These are phyloP conservation scores for Candida dubliniensis DNA, from an alignment of 1,139 yeast genomes.

Conservation along the genomic window DNA sequence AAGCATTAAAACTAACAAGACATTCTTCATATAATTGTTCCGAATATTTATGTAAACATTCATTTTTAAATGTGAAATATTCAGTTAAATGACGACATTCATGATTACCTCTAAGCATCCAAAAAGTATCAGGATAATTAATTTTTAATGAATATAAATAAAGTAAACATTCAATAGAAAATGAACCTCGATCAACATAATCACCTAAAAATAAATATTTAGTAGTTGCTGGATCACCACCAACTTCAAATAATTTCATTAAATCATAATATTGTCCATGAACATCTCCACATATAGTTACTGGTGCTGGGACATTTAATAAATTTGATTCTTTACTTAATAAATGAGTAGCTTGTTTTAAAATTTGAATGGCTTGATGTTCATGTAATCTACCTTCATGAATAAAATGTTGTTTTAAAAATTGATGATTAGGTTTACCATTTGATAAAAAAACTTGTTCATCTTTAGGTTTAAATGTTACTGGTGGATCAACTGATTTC, in stretches of 20 bases:
- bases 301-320: conserved; percentile 84
- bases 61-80: conserved; percentile 89
- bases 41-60: conserved; percentile 85
- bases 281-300: conserved; percentile 93
- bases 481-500: conserved; percentile 66
- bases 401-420: conserved; percentile 71
- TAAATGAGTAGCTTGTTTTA: conserved; percentile 67
- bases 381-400: conserved; percentile 79
- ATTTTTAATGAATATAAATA: conserved; percentile 80
- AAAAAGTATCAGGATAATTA: conserved; percentile 72
- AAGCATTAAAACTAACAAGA: conserved; percentile 76
- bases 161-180: conserved; percentile 83
- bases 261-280: conserved; percentile 95
- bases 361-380: conserved; percentile 68
- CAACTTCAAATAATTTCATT: conserved; percentile 89
- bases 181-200: conserved; percentile 93
- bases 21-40: conserved; percentile 68
- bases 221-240: conserved; percentile 81
- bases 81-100: conserved; percentile 94
- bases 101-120: conserved; percentile 91
- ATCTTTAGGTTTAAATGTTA: conserved; percentile 63
- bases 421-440: conserved; percentile 73
- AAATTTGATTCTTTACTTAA: conserved; percentile 75
- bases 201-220: conserved; percentile 89
- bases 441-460: conserved; percentile 60